Evolutionary conservation across 352 stramenopile species (phyloP).

Genomic region (Thalassiosira exigua): DNA sequence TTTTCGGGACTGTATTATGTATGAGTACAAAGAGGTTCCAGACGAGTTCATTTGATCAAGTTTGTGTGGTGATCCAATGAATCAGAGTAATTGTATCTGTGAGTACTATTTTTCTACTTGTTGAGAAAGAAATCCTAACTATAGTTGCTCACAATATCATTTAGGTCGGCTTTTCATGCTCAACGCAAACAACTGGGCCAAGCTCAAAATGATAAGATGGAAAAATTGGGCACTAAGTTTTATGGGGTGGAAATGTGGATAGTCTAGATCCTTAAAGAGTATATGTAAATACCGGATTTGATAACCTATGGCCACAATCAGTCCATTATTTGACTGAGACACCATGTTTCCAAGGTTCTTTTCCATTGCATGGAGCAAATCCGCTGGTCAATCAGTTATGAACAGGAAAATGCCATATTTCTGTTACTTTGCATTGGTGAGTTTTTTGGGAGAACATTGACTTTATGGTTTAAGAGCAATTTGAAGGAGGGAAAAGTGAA

Average conservation of each 20-base stretch:
- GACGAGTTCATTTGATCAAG: constrained; percentile 29
- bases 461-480: constrained; percentile 34
- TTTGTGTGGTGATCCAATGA: constrained; percentile 25
- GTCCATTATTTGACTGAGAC: constrained; percentile 31
- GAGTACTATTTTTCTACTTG: background rate
- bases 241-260: constrained; percentile 29
- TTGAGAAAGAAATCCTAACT: background rate
- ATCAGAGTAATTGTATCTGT: constrained; percentile 29
- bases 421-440: constrained; percentile 27
- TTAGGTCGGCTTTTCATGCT: constrained; percentile 19
- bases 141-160: background rate
- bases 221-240: constrained; percentile 30
- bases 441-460: constrained; percentile 24
- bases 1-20: no score
- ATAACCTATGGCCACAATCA: constrained; percentile 33
- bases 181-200: constrained; percentile 29
- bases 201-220: constrained; percentile 27
- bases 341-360: constrained; percentile 30
- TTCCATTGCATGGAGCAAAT: constrained; percentile 35
- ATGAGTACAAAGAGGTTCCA: no score
- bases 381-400: constrained; percentile 18
- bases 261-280: constrained; percentile 23
- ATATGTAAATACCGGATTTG: constrained; percentile 25
- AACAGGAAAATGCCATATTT: constrained; percentile 8
- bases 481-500: constrained; percentile 30